Conservation (phyloP, 306 rosid species). For the Begonia loranthoides region DNA sequence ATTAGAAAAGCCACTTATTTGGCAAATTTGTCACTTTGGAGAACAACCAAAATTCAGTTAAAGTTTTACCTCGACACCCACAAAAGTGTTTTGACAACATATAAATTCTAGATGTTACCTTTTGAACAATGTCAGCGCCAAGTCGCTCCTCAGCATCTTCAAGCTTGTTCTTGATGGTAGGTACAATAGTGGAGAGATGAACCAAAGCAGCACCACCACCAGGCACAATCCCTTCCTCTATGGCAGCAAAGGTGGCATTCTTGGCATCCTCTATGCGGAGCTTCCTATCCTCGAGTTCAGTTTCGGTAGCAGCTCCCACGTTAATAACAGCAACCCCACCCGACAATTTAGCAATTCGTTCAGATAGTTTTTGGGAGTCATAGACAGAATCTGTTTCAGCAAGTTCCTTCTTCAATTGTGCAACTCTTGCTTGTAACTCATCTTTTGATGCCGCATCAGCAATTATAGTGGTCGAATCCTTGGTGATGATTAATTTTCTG, state of each 20-base stretch:
- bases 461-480: conserved; percentile 84
- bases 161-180: conserved; percentile 70
- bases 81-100: background rate
- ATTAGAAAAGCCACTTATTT: too few relatives aligned
- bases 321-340: conserved; percentile 98
- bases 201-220: conserved; percentile 98
- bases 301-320: conserved; percentile 99
- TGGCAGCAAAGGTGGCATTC: conserved; percentile 98
- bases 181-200: conserved; percentile 61
- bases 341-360: conserved; percentile 93
- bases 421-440: conserved; percentile 80
- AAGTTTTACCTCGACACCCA: too few relatives aligned
- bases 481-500: conserved; percentile 68
- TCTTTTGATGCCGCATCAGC: conserved; percentile 98
- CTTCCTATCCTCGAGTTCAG: conserved; percentile 94
- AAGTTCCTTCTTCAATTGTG: conserved; percentile 78
- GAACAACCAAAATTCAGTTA: too few relatives aligned
- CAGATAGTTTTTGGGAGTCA: conserved; percentile 75
- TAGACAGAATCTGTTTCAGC: conserved; percentile 81
- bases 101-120: conserved; percentile 26
- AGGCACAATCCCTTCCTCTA: conserved; percentile 99
- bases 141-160: conserved; percentile 83
- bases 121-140: conserved; percentile 93
- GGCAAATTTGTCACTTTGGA: too few relatives aligned
- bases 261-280: conserved; percentile 99